Percentiles rank a stretch among this genome's conserved stretches.
phyloP scores from a whole-genome alignment of 139 green algal species.

The Diplosphaera chodatii region DNA sequence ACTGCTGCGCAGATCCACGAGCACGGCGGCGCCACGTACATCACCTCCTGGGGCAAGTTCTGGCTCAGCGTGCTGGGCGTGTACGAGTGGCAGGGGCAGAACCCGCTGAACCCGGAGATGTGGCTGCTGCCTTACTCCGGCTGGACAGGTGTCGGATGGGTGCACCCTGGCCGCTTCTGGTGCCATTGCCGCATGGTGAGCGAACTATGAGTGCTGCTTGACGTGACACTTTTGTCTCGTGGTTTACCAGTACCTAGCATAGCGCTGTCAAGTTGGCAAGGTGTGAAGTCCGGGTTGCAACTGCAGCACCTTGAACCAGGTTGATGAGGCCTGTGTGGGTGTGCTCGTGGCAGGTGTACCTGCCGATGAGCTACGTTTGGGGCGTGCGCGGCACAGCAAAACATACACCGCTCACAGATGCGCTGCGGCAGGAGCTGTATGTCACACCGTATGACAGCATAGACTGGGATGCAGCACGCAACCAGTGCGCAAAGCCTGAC shows the following conservation, averaged over 20 bases:
- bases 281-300: too few species aligned
- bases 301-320: too few species aligned
- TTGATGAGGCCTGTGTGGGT: too few species aligned
- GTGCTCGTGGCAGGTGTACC: slow-evolving; percentile 84
- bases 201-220: too few species aligned
- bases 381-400: slow-evolving; percentile 61
- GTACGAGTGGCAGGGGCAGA: slow-evolving; percentile 89
- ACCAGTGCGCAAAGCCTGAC: slow-evolving; percentile 81
- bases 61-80: slow-evolving; percentile 92
- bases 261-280: too few species aligned
- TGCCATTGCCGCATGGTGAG: slow-evolving; percentile 95
- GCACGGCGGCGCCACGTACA: slow-evolving; percentile 68
- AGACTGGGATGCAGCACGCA: slow-evolving; percentile 89
- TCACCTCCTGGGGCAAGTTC: slow-evolving; percentile 98
- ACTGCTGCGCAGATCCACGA: slow-evolving; percentile 88
- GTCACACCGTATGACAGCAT: slow-evolving; percentile 72
- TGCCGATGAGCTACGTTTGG: slow-evolving; percentile 98
- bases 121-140: slow-evolving; percentile 91
- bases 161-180: slow-evolving; percentile 94
- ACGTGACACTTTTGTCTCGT: too few species aligned
- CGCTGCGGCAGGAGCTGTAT: slow-evolving; percentile 82
- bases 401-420: slow-evolving; percentile 39
- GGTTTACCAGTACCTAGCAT: too few species aligned
- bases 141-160: slow-evolving; percentile 70
- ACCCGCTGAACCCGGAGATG: slow-evolving; percentile 93